Evolutionary conservation across 1,284 basidiomycete species (phyloP), one percentile per base, ranked within the genome.

Genomic region (Irpex lacteus): DNA sequence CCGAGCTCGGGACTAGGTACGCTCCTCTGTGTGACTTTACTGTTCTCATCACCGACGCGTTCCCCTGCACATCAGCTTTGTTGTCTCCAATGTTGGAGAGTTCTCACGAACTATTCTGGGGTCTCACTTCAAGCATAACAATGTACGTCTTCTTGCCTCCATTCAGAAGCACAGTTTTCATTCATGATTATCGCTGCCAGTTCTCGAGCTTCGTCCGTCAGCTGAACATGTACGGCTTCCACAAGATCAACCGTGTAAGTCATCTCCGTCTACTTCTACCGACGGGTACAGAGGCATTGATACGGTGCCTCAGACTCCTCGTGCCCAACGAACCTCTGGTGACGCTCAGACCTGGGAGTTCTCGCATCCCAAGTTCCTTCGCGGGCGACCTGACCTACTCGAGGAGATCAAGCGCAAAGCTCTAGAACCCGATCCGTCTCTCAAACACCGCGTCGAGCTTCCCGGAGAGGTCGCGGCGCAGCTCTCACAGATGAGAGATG

Each of bases 191-290:
- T 57, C 13, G n/a, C 40, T 50, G 38, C 13, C 54, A 95, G 90
- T 95, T 95, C 75, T 93, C 91, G 32, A 92, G 89, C 71, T 95
- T 95, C 74, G 92, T 95, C 59, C 87, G 93, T 61, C 94, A 95
- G 73, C 83, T 95, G 61, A 95, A 95, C 78, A 95, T 95, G 93
- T 94, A 93, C 69, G 91, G 90, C 60, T 91, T 91, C 75, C 90
- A 92, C 77, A 92, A 92, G 78, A 91, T 91, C 76, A 92, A 92
- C 74, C 82, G 90, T 75, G 89, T 91, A 63, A 70, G 80, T 75
- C 36, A 6, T 47, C 26, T 36, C 21, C 19, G 15, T 56, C 54
- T 21, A 56, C 34, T 36, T 56, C 18, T 21, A 34, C 34, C 54
- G 18, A 38, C 11, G 34, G 19, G 9, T 34, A 2, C 38, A 21